Conservation (phyloP, 306 rosid genomes). For the Rosa multiflora region DNA sequence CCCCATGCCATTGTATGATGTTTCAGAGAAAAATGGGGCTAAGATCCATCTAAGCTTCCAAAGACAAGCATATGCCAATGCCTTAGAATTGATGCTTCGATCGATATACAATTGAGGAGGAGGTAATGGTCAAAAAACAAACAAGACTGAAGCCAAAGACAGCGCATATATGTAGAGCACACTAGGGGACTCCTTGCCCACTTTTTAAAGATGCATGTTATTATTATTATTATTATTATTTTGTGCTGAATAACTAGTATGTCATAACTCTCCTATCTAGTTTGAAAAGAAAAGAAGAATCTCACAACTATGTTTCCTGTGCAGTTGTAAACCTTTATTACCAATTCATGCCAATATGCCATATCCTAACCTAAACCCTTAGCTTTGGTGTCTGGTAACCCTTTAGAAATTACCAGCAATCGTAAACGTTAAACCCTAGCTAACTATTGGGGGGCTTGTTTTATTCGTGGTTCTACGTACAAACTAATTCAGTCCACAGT, state of each 20-base stretch:
- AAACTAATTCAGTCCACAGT: neutral
- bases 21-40: neutral
- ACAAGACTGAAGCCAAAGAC: neutral
- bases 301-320: too few relatives aligned
- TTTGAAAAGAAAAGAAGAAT: neutral
- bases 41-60: neutral
- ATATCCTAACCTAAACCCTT: neutral
- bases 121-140: neutral
- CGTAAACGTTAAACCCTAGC: neutral
- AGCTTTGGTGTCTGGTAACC: neutral
- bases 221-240: too few relatives aligned
- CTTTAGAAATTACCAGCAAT: neutral
- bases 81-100: constrained; percentile 1
- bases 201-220: neutral
- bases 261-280: neutral
- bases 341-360: neutral
- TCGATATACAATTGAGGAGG: neutral
- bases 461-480: neutral
- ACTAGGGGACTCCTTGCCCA: neutral
- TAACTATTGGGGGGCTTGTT: neutral
- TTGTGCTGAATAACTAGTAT: neutral
- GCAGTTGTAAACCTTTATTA: neutral
- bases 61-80: neutral
- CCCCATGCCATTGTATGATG: neutral
- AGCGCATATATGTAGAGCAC: neutral